Percentiles rank a stretch among this genome's conserved stretches.
Evolutionary conservation across 345 rosid species (phyloP).

Genomic region (Hibiscus trionum): DNA sequence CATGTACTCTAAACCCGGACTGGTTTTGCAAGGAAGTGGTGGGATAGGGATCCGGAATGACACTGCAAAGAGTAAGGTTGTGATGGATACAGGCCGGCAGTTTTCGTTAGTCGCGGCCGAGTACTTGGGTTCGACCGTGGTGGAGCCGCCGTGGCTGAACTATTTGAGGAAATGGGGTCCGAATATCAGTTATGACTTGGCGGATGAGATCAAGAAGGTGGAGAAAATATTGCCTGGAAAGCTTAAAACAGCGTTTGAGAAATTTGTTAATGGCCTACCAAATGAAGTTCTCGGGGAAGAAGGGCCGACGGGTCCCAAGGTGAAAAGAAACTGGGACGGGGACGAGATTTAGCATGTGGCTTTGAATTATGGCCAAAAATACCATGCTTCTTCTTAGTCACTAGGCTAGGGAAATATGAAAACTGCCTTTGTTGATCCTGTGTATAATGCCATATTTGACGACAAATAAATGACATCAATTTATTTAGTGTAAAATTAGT

Average conservation of each 20-base stretch:
- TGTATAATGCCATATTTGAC: too few relatives aligned
- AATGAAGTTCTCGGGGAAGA: neutral
- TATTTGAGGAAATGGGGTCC: neutral
- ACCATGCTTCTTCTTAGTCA: too few relatives aligned
- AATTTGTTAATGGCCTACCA: neutral
- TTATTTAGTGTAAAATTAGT: too few relatives aligned
- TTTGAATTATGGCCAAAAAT: neutral
- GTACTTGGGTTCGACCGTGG: constrained; percentile 26
- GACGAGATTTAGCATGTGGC: neutral
- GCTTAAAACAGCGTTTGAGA: neutral
- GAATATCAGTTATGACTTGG: neutral
- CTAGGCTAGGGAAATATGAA: neutral
- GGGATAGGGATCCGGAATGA: constrained; percentile 46
- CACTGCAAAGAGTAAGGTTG: constrained; percentile 46
- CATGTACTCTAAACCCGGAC: constrained; percentile 60
- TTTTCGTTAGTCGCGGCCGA: constrained; percentile 50
- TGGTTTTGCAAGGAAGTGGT: neutral
- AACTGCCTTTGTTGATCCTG: neutral
- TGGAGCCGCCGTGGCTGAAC: neutral
- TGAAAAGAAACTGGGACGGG: neutral
- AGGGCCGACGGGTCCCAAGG: neutral
- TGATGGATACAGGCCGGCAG: constrained; percentile 35
- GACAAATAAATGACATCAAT: too few relatives aligned
- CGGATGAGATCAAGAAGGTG: neutral
- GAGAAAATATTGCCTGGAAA: neutral